Evolutionary conservation across 495 filamentous ascomycete species (phyloP), one percentile per base, ranked within the genome.

Genomic region (Collariella sp.): DNA sequence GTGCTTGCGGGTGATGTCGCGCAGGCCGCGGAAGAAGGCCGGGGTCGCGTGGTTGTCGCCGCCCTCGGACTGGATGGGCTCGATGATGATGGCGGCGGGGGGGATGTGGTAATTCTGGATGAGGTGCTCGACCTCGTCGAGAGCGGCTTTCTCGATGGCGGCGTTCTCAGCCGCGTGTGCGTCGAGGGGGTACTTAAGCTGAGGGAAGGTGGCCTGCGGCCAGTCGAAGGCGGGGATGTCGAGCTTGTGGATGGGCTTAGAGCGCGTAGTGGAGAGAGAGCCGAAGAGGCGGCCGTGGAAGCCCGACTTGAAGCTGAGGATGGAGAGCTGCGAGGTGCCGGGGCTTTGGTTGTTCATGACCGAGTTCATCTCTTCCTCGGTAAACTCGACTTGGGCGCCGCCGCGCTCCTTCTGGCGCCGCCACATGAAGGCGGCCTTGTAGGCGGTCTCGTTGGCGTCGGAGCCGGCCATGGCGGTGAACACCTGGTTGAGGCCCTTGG

Each of bases 381-480:
- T 85, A 74, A 97, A 97, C 58, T 91, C 89, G 26, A 87, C 86
- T 43, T 84, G 64, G 53, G 78, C 68, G 22, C 91, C 91, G 61
- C 93, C 93, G 58, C 93, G 87, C 72, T 96, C 83, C 40, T 84
- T 80, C 67, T 90, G 89, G 20, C 91, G 85, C 57, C 86, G 85
- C 82, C 87, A 98, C 85, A 98, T 98, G 78, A 97, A 97, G 51
- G 93, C 93, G 35, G 93, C 93, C 72, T 98, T 98, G 79, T 91
- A 99, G 46, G 94, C 94, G n/a, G 89, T 89, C 72, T 99, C 94
- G 76, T 96, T 97, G 70, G 93, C 94, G 66, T 98, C 93, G 9
- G 89, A 95, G 59, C 93, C 93, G 48, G 91, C 83, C 82, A 90
- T 88, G 60, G 86, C 91, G 22, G 93, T 98, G 79, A 97, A 97